Evolutionary conservation across 2,329 filamentous ascomycete genomes (phyloP), one percentile per base, ranked within the genome.

Genomic region (Xylaria hypoxylon): DNA sequence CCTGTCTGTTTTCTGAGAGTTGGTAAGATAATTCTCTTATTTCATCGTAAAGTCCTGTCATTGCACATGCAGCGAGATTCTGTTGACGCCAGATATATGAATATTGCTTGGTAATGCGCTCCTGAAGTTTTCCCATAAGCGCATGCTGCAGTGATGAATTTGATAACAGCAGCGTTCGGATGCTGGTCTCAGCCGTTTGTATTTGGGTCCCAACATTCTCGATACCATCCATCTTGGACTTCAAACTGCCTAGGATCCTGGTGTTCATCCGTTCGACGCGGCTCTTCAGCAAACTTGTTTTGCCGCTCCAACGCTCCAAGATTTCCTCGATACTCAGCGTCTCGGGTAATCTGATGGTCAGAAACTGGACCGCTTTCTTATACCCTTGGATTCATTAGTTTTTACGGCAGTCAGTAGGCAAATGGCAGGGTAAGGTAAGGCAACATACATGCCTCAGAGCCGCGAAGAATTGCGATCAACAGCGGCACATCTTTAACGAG

Each of bases 221-320:
- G 48, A 35, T 13, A 8, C 10, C n/a, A 6, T 51, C 28, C 17
- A 51, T 51, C 28, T 26, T 35, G 17, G 48, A 19, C 7, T 51
- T 35, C 5, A 35, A 3, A 51, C 28, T 35, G 26, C 28, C 48
- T 19, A 51, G 17, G 28, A 51, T 51, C 28, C 48, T 51, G 3
- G 17, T 51, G 17, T 51, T 51, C 28, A 51, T 51, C 28, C 28
- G 48, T 2, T 51, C 48, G 19, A 51, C 48, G 7, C 17, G 48
- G 15, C 28, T 17, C n/a, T 51, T 19, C 6, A 51, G 28, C 48
- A 35, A 8, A 35, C 28, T 19, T 10, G 17, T 10, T 35, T 51
- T 19, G 5, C 17, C 31, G 7, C 17, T 35, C 48, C 48, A 51
- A 19, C 19, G 15, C 31, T 8, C 48, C 10, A 35, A 6, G 4